Conservation (phyloP, 2,329 filamentous ascomycete species). For the Trichophyton mentagrophytes region DNA sequence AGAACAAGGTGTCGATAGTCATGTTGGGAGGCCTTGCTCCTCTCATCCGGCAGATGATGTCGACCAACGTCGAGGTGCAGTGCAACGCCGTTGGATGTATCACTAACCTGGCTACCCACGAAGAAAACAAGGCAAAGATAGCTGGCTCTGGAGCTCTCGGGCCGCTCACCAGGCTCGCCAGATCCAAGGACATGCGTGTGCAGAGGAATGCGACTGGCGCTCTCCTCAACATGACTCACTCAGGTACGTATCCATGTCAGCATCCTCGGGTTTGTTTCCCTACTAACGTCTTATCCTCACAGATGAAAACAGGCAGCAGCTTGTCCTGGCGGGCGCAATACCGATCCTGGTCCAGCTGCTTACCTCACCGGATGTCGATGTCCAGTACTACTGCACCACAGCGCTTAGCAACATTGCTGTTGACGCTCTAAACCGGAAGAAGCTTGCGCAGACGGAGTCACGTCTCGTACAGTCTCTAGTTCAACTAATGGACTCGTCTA, state of each 20-base stretch:
- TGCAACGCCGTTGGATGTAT: constrained; percentile 99
- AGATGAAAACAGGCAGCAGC: constrained; percentile 96
- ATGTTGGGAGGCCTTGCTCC: constrained; percentile 79
- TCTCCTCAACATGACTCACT: constrained; percentile 97
- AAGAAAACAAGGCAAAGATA: constrained; percentile 99
- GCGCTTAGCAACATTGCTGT: constrained; percentile 98
- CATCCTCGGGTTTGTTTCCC: background rate
- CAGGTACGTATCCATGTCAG: constrained; percentile 45
- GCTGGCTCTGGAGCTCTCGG: constrained; percentile 85
- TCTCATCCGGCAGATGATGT: constrained; percentile 96
- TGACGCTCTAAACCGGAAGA: constrained; percentile 78
- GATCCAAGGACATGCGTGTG: constrained; percentile 96
- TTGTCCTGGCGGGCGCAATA: constrained; percentile 95
- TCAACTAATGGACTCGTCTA: constrained; percentile 92
- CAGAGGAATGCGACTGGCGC: constrained; percentile 95
- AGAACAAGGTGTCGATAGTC: constrained; percentile 96
- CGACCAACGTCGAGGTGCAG: constrained; percentile 92
- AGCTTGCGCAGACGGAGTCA: constrained; percentile 78
- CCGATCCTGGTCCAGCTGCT: constrained; percentile 92
- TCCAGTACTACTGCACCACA: constrained; percentile 98
- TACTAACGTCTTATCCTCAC: constrained; percentile 8
- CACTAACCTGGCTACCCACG: constrained; percentile 92
- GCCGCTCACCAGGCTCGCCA: constrained; percentile 80
- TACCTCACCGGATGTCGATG: constrained; percentile 84
- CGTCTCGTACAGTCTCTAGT: constrained; percentile 89